phyloP scores from a whole-genome alignment of 306 rosid species.

The Lathyrus sativus region DNA sequence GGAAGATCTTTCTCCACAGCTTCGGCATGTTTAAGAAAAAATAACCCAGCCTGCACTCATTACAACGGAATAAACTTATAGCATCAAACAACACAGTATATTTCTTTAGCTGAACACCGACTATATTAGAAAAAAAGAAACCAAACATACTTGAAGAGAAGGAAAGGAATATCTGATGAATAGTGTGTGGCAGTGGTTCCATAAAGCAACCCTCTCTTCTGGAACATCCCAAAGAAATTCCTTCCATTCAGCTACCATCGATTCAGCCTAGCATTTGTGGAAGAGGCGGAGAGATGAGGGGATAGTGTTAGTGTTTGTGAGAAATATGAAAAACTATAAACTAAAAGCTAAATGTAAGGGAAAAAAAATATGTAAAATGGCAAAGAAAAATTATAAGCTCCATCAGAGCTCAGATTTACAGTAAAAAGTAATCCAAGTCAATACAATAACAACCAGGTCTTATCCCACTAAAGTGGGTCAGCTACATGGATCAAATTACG shows the following conservation, averaged over 20 bases:
- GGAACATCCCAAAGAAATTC: slow-evolving; percentile 99
- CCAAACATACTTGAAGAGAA: slow-evolving; percentile 70
- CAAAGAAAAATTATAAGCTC: slow-evolving; percentile 21
- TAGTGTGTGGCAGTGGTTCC: slow-evolving; percentile 91
- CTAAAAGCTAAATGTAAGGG: slow-evolving; percentile 17
- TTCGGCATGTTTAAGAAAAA: slow-evolving; percentile 97
- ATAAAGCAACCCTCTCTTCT: slow-evolving; percentile 91
- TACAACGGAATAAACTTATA: slow-evolving; percentile 34
- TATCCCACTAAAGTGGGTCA: background rate
- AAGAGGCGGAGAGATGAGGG: slow-evolving; percentile 19
- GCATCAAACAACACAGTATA: slow-evolving; percentile 28
- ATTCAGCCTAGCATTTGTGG: slow-evolving; percentile 71
- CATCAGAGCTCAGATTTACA: slow-evolving; percentile 21
- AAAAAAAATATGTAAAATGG: slow-evolving; percentile 22
- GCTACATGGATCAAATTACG: no score
- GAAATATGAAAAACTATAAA: slow-evolving; percentile 22
- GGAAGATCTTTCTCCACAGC: slow-evolving; percentile 97
- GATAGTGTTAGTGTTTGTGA: slow-evolving; percentile 26
- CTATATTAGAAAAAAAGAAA: slow-evolving; percentile 36
- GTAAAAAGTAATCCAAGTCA: slow-evolving; percentile 3
- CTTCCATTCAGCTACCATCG: slow-evolving; percentile 98
- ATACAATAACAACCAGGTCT: background rate
- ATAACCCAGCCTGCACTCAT: slow-evolving; percentile 84
- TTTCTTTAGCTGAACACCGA: slow-evolving; percentile 32
- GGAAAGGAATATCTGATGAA: slow-evolving; percentile 95